A percentile compares a stretch with the other conserved stretches of the same genome.
Conservation (phyloP, 1,284 basidiomycete genomes). For the Trichosporon asahii region DNA sequence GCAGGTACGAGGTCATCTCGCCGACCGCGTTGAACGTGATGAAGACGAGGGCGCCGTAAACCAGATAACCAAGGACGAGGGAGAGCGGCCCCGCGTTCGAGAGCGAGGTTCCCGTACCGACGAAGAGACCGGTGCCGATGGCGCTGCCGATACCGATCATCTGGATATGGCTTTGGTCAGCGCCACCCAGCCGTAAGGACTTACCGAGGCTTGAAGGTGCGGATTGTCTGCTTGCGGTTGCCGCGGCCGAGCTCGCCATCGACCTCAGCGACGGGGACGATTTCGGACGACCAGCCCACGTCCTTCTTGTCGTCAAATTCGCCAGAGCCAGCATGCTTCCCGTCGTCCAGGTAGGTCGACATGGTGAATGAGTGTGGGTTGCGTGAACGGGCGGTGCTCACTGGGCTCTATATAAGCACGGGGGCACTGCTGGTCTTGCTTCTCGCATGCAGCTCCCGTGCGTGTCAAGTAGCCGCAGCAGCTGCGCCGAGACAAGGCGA, state of each 20-base stretch:
- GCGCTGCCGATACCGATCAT: conserved; percentile 37
- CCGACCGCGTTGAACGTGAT: conserved; percentile 26
- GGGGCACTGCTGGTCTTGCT: not conserved
- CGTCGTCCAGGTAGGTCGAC: not conserved
- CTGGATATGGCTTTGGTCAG: conserved; percentile 7
- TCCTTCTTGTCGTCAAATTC: conserved; percentile 9
- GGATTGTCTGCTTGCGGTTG: conserved; percentile 3
- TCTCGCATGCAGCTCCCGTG: too few relatives aligned
- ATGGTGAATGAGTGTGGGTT: not conserved
- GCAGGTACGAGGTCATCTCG: conserved; percentile 26
- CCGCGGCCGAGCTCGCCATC: conserved; percentile 15
- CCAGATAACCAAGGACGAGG: conserved; percentile 4
- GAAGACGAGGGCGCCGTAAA: conserved; percentile 20
- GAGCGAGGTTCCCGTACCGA: not conserved
- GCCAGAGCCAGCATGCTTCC: not conserved
- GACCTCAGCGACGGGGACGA: not conserved
- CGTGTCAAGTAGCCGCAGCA: too few relatives aligned
- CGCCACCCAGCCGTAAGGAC: not conserved
- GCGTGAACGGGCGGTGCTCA: too few relatives aligned
- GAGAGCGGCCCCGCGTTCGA: not conserved
- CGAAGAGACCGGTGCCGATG: conserved; percentile 54
- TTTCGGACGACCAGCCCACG: not conserved
- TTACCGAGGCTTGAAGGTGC: conserved; percentile 15
- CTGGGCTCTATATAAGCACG: not conserved
- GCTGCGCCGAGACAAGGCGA: not conserved